Conservation (phyloP, 257 asterid species). For the Nicotiana tomentosiformis region DNA sequence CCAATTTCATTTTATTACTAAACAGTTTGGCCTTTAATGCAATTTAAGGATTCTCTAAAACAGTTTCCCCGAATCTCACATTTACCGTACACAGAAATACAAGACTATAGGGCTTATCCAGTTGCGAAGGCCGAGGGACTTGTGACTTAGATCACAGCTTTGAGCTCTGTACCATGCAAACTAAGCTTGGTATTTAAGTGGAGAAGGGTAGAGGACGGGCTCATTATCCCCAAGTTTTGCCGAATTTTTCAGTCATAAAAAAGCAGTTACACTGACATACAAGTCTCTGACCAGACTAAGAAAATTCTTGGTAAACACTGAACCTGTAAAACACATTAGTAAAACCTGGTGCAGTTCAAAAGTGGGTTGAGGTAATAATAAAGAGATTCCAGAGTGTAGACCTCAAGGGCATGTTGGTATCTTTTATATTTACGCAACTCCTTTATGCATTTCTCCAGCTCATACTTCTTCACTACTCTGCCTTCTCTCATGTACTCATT, state of each 20-base stretch:
- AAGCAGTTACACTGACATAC: not conserved
- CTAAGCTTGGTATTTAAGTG: too few relatives aligned
- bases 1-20: not conserved
- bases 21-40: not conserved
- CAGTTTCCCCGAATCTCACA: not conserved
- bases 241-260: too few relatives aligned
- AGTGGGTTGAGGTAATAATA: not conserved
- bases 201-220: too few relatives aligned
- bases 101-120: too few relatives aligned
- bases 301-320: not conserved
- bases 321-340: not conserved
- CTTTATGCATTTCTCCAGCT: conserved; percentile 42
- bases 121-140: too few relatives aligned
- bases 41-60: not conserved
- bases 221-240: too few relatives aligned
- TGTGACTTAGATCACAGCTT: too few relatives aligned
- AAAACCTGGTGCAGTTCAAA: not conserved
- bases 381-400: not conserved
- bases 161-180: too few relatives aligned
- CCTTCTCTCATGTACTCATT: conserved; percentile 62
- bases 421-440: conserved; percentile 58
- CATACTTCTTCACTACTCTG: conserved; percentile 27
- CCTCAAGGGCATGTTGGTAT: conserved; percentile 72
- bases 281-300: not conserved
- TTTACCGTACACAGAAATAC: too few relatives aligned